Base-by-base conservation (phyloP, 371 early-diverging fungal species). In the Phascolomyces articulosus region DNA sequence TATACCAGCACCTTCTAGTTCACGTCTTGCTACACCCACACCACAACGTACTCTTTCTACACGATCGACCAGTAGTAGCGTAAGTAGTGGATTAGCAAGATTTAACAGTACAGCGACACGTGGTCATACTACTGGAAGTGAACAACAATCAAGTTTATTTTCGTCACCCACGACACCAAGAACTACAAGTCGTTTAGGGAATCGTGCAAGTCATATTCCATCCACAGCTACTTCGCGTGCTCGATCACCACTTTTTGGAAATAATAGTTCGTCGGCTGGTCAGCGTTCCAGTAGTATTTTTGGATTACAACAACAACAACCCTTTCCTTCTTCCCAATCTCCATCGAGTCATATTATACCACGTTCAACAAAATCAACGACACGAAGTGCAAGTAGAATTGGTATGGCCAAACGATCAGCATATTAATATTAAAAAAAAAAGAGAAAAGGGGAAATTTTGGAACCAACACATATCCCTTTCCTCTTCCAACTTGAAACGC, bases 1-100 rank as follows among this genome's bases (percentile, higher is more conserved):
- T 65, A 80, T 80, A 13, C 81, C 81, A n/a, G 72, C 78, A 38
- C 81, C 81, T 27, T 62, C 67, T 28, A 54, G 65, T 16, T 29
- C 53, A 18, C 57, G 44, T 20, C 28, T 55, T 27, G n/a, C 41
- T 2, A 29, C 49, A 3, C 27, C 48, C 8, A 41, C 47, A 18
- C 68, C 69, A 4, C 64, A 55, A 40, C 55, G 27, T 24, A 60
- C 64, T 15, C 21, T 49, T 9, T 63, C 68, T 26, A 53, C 64
- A 24, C 48, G 59, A 21, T 55, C 60, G 9, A 51, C 23, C 15
- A 51, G 51, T 24, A 51, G 51, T 24, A 51, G 51, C 23, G 7
- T 24, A 13, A 16, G 51, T 23, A 20, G 51, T n/a, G 51, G 51
- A 44, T 44, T 44, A n/a, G 44, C 15, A 44, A 44, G 44, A 44